Percentiles rank a stretch among this genome's conserved stretches.
Conservation (phyloP, 441 rosid species). For the Metrosideros polymorpha region DNA sequence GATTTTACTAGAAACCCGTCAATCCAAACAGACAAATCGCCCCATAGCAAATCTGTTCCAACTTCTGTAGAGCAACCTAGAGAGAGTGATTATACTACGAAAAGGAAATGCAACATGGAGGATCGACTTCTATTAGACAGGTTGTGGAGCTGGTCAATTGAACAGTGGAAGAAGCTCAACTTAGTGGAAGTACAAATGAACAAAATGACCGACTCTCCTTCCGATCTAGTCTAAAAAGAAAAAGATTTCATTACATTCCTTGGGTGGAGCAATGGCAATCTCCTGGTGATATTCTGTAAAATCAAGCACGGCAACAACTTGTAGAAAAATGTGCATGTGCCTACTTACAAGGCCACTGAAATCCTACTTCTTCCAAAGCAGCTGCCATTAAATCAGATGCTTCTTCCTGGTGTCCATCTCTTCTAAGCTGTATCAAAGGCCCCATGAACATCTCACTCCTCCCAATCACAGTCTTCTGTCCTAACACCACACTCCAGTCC, state of each 20-base stretch:
- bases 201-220: neutral
- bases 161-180: neutral
- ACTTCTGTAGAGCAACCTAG: neutral
- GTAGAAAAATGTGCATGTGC: neutral
- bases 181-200: neutral
- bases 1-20: too few relatives aligned
- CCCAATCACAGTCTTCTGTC: conserved; percentile 52
- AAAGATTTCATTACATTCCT: neutral
- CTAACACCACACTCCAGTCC: conserved; percentile 85
- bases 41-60: neutral
- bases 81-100: neutral
- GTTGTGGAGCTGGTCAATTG: neutral
- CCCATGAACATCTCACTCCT: conserved; percentile 66
- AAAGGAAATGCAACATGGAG: neutral
- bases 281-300: neutral
- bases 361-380: conserved; percentile 55
- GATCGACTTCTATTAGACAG: neutral
- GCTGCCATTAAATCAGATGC: conserved; percentile 91
- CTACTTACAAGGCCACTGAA: neutral
- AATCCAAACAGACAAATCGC: too few relatives aligned
- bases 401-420: conserved; percentile 85
- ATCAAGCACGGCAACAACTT: too few relatives aligned
- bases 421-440: conserved; percentile 62
- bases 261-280: neutral
- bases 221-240: neutral